These are phyloP conservation scores for Halenospora varia DNA, from an alignment of 495 filamentous ascomycete genomes.

Conservation along the genomic window DNA sequence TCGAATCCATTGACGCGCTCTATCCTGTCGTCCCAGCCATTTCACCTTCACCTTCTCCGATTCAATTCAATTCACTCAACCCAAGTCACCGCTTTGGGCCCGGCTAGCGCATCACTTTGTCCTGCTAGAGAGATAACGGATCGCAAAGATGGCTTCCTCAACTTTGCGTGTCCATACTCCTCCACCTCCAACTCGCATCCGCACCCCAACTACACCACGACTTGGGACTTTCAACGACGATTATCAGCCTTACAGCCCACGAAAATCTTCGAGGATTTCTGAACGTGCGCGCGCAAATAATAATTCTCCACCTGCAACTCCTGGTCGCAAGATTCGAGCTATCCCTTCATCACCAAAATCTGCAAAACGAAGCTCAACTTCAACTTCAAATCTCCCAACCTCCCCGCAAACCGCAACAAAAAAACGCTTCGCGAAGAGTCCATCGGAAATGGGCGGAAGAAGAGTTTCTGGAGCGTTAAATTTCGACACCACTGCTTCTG, in stretches of 20 bases:
- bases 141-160: conserved; percentile 3
- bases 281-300: conserved; percentile 4
- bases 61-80: no score
- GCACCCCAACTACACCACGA: conserved; percentile 71
- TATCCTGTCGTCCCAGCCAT: no score
- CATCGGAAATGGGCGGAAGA: conserved; percentile 28
- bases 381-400: conserved; percentile 20
- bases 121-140: no score
- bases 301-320: conserved; percentile 26
- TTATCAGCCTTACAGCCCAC: conserved; percentile 65
- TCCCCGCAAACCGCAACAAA: conserved; percentile 44
- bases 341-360: conserved; percentile 38
- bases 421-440: conserved; percentile 37
- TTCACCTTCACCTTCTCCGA: no score
- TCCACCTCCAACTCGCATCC: conserved; percentile 53
- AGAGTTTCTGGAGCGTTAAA: conserved; percentile 37
- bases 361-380: conserved; percentile 28
- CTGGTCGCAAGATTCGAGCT: conserved; percentile 32
- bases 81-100: no score
- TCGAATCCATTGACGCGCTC: not conserved
- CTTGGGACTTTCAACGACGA: conserved; percentile 58
- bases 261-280: conserved; percentile 51
- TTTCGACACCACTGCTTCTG: conserved; percentile 29
- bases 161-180: conserved; percentile 47
- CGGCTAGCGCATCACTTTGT: no score